Evolutionary conservation across 1,139 yeast genomes (phyloP).

Genomic region (Eremothecium sinecaudum): DNA sequence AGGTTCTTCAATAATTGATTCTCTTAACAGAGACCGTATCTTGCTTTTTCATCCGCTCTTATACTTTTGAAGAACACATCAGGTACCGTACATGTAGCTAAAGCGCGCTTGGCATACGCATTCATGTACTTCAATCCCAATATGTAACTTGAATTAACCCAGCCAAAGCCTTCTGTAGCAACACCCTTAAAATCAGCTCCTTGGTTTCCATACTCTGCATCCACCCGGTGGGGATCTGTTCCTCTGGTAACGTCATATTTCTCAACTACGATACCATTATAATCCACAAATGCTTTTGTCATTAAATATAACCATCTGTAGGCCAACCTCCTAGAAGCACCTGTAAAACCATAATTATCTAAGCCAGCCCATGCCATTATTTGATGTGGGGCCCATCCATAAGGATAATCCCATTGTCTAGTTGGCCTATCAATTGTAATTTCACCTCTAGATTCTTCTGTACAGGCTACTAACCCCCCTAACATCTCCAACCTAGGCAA

Average conservation of each 20-base stretch:
- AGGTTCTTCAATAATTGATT: too few species aligned
- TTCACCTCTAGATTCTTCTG: constrained; percentile 65
- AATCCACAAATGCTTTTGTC: constrained; percentile 88
- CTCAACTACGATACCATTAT: constrained; percentile 91
- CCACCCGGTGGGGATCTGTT: constrained; percentile 81
- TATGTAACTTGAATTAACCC: constrained; percentile 87
- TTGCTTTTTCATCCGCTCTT: constrained; percentile 37
- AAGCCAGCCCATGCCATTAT: constrained; percentile 90
- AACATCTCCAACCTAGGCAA: constrained; percentile 68
- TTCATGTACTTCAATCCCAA: constrained; percentile 66
- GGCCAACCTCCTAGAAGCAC: constrained; percentile 59
- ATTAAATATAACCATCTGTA: constrained; percentile 86
- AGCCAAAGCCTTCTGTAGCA: constrained; percentile 93
- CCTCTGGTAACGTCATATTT: constrained; percentile 84
- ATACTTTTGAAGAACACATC: constrained; percentile 51
- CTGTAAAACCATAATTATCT: constrained; percentile 57
- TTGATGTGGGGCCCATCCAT: constrained; percentile 99
- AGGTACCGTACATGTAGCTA: constrained; percentile 80
- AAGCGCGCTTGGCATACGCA: constrained; percentile 60
- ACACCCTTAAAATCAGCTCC: constrained; percentile 90
- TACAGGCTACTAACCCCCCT: constrained; percentile 89
- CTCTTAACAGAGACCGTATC: constrained; percentile 33
- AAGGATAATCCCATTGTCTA: constrained; percentile 97
- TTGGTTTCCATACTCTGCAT: constrained; percentile 96
- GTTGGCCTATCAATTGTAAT: constrained; percentile 64